Conservation (phyloP, 306 rosid species). For the Castanea crenata region DNA sequence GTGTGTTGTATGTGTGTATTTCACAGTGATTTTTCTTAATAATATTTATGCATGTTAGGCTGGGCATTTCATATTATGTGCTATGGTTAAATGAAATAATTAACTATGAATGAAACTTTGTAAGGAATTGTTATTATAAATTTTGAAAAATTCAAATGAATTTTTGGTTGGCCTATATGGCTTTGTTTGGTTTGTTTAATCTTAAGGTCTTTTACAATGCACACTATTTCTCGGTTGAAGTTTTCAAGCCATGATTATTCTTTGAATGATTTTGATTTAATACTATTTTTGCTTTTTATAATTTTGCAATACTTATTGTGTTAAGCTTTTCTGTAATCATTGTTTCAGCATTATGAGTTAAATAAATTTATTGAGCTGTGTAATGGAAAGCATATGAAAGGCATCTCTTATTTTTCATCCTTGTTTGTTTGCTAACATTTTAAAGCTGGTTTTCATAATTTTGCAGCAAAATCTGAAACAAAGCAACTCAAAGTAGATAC, state of each 20-base stretch:
- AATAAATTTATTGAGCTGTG: not conserved
- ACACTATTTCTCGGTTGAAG: not conserved
- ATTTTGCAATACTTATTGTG: not conserved
- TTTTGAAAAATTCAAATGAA: not conserved
- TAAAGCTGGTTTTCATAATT: not conserved
- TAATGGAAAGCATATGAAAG: too few species aligned
- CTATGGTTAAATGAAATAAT: too few species aligned
- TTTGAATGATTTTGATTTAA: not conserved
- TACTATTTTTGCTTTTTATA: not conserved
- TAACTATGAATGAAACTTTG: not conserved
- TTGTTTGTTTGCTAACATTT: not conserved
- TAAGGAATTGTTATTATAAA: not conserved
- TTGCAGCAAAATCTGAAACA: slow-evolving; percentile 59
- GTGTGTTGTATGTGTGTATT: too few species aligned
- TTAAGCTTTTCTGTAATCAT: not conserved
- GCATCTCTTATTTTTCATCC: not conserved
- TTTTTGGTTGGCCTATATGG: not conserved
- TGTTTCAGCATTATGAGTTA: not conserved
- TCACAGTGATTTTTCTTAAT: not conserved
- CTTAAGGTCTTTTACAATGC: not conserved
- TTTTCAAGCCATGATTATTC: not conserved
- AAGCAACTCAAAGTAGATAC: too few species aligned
- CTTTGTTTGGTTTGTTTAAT: not conserved
- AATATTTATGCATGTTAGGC: too few species aligned
- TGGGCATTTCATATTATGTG: too few species aligned